Percentiles rank a stretch among this genome's conserved stretches.
These are phyloP conservation scores for Alternaria sp. DNA, from an alignment of 2,329 filamentous ascomycete species.

Conservation along the genomic window DNA sequence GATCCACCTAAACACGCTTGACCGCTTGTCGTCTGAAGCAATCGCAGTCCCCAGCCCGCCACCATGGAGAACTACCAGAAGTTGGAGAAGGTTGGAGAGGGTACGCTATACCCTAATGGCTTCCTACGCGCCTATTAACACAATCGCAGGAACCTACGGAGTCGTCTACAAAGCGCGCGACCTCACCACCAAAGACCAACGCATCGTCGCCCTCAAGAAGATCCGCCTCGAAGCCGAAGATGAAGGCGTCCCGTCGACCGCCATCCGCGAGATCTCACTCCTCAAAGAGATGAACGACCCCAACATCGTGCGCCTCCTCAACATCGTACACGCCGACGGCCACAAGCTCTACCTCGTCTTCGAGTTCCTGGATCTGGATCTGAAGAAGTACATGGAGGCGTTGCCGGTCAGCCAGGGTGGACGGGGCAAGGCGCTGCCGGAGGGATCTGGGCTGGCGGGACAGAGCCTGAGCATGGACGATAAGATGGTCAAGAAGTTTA, in stretches of 20 bases:
- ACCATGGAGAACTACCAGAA: constrained; percentile 96
- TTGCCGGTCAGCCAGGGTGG: constrained; percentile 84
- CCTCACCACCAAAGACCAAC: constrained; percentile 74
- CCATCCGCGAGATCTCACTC: constrained; percentile 91
- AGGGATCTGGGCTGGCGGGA: constrained; percentile 70
- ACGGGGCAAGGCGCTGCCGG: constrained; percentile 82
- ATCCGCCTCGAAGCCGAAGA: constrained; percentile 94
- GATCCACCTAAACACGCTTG: constrained; percentile 10
- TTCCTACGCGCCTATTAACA: constrained; percentile 7
- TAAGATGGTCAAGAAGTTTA: constrained; percentile 89
- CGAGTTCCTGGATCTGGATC: constrained; percentile 87
- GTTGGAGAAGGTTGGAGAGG: constrained; percentile 95
- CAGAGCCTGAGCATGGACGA: constrained; percentile 75
- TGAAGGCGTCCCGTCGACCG: constrained; percentile 89
- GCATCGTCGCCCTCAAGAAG: constrained; percentile 93
- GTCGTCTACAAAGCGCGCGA: constrained; percentile 95
- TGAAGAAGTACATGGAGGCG: constrained; percentile 97
- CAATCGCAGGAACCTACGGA: constrained; percentile 82
- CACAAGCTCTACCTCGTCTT: constrained; percentile 95
- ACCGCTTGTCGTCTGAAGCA: constrained; percentile 31
- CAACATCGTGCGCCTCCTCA: constrained; percentile 85
- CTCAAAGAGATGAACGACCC: constrained; percentile 94
- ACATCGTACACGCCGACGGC: constrained; percentile 93
- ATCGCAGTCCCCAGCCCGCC: constrained; percentile 13
- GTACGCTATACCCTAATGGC: constrained; percentile 54